phyloP scores from a whole-genome alignment of 2,329 filamentous ascomycete genomes.

The Diplodia sapinea region DNA sequence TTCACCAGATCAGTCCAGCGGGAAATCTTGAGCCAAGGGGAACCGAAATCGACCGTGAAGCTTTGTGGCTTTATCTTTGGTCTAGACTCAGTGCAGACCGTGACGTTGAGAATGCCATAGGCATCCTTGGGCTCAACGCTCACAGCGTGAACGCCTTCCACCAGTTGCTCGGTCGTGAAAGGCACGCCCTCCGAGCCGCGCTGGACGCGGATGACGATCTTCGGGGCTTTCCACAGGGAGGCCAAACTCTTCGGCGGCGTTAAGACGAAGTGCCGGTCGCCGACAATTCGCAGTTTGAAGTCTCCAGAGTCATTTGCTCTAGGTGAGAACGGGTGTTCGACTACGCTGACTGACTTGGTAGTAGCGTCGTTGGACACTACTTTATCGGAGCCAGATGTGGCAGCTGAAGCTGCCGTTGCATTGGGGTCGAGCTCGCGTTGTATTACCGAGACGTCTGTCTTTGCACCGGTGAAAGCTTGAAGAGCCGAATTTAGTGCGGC shows the following conservation, averaged over 20 bases:
- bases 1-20: conserved; percentile 36
- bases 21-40: conserved; percentile 41
- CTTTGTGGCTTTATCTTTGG: conserved; percentile 37
- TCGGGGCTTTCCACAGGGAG: conserved; percentile 52
- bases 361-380: conserved; percentile 18
- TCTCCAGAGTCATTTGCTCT: conserved; percentile 43
- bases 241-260: conserved; percentile 54
- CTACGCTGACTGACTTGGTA: conserved; percentile 23
- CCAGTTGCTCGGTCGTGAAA: conserved; percentile 37
- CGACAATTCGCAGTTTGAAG: conserved; percentile 61
- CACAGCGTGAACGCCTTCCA: conserved; percentile 61
- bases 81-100: conserved; percentile 49
- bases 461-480: conserved; percentile 26
- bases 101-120: conserved; percentile 57
- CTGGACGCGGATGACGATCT: conserved; percentile 57
- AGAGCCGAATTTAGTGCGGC: conserved; percentile 28
- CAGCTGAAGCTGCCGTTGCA: conserved; percentile 10
- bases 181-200: conserved; percentile 52
- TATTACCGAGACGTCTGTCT: conserved; percentile 26
- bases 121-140: conserved; percentile 57
- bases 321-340: conserved; percentile 27
- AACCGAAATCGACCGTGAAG: conserved; percentile 43
- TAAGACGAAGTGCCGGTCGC: conserved; percentile 60
- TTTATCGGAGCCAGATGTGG: conserved; percentile 11
- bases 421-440: conserved; percentile 20